Evolutionary conservation across 2,329 filamentous ascomycete species (phyloP).

Genomic region (Aspergillus costaricaensis): DNA sequence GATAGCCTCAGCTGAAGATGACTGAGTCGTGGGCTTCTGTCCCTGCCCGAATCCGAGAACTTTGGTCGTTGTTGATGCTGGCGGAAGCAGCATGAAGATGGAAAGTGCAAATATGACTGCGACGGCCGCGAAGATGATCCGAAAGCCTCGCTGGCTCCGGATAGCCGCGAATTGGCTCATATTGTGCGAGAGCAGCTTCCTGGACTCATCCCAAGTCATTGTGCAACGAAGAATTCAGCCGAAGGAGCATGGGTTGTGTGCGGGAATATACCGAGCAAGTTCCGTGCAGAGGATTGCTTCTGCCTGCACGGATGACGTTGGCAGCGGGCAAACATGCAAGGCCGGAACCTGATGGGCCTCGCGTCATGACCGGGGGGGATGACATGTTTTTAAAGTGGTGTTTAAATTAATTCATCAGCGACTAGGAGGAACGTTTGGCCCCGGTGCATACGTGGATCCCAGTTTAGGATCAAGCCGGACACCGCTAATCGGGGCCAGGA

Average conservation of each 20-base stretch:
- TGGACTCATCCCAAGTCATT: slow-evolving; percentile 1
- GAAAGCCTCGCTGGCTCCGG: neutral
- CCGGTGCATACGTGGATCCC: neutral
- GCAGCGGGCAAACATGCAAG: neutral
- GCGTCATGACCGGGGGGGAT: neutral
- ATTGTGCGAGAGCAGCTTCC: neutral
- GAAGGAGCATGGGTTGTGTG: neutral
- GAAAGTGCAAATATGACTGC: neutral
- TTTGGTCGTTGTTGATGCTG: neutral
- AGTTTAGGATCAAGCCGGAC: neutral
- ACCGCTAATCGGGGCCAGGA: neutral
- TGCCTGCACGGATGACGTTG: slow-evolving; percentile 8
- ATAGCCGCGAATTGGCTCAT: neutral
- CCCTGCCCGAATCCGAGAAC: neutral
- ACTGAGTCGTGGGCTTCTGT: neutral
- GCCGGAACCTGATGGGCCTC: neutral
- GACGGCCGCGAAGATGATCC: neutral
- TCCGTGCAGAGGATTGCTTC: neutral
- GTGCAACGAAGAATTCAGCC: neutral
- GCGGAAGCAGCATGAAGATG: neutral
- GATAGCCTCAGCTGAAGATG: neutral
- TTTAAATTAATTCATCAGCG: neutral
- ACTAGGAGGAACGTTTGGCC: neutral
- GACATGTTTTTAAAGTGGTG: neutral
- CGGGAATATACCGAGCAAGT: neutral